phyloP scores from a whole-genome alignment of 2,329 filamentous ascomycete species.

The Trichoderma sp. region DNA sequence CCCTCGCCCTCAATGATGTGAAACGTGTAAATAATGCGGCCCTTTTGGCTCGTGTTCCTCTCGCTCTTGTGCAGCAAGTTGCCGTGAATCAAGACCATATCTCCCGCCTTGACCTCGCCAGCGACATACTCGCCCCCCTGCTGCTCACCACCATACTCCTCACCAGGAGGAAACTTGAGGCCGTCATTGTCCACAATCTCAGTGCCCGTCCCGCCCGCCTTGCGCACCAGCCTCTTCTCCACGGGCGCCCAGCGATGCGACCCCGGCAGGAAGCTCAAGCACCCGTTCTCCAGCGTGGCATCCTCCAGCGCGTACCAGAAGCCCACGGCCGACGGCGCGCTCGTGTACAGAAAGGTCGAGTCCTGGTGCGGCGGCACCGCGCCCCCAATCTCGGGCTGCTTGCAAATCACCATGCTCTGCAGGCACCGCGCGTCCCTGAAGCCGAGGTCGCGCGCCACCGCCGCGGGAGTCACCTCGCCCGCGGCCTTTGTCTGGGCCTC shows the following conservation, averaged over 20 bases:
- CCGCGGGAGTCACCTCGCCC: slow-evolving; percentile 44
- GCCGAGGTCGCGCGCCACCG: slow-evolving; percentile 67
- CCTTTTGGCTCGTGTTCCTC: slow-evolving; percentile 80
- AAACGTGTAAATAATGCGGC: slow-evolving; percentile 94
- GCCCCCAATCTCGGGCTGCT: slow-evolving; percentile 93
- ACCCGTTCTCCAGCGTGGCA: slow-evolving; percentile 80
- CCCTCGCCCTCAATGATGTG: slow-evolving; percentile 85
- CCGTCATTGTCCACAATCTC: slow-evolving; percentile 71
- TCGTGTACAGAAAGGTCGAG: slow-evolving; percentile 86
- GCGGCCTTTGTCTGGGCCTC: slow-evolving; percentile 39
- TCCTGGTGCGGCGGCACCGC: slow-evolving; percentile 91
- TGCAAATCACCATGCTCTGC: slow-evolving; percentile 98
- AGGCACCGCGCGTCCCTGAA: slow-evolving; percentile 74
- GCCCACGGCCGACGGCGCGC: slow-evolving; percentile 83
- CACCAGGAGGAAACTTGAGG: slow-evolving; percentile 56
- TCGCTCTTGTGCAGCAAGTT: slow-evolving; percentile 96
- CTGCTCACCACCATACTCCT: slow-evolving; percentile 44
- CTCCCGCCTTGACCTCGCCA: slow-evolving; percentile 86
- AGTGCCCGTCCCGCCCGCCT: slow-evolving; percentile 52
- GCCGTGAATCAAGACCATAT: slow-evolving; percentile 89
- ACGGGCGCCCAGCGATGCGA: slow-evolving; percentile 74
- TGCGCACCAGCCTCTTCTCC: slow-evolving; percentile 70
- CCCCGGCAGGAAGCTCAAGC: slow-evolving; percentile 79
- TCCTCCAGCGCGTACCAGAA: slow-evolving; percentile 99
- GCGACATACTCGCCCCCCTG: slow-evolving; percentile 61